phyloP scores from a whole-genome alignment of 2,329 filamentous ascomycete genomes.

The Chaetoscypha palmicola region DNA sequence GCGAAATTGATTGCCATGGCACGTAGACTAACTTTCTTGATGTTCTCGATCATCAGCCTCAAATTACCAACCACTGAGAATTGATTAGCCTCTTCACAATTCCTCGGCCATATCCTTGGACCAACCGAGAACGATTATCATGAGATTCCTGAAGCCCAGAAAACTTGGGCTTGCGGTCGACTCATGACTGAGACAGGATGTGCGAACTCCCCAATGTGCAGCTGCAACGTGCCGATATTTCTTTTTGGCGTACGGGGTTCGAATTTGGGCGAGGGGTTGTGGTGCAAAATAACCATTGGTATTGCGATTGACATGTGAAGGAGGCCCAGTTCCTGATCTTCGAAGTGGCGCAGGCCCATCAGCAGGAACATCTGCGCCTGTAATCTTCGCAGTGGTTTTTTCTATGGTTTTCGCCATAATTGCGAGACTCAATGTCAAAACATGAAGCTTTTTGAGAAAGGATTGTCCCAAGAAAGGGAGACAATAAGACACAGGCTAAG shows the following conservation, averaged over 20 bases:
- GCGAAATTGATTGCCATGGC: too few relatives aligned
- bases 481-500: neutral
- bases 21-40: slow-evolving; percentile 85
- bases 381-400: slow-evolving; percentile 18
- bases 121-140: slow-evolving; percentile 84
- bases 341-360: slow-evolving; percentile 15
- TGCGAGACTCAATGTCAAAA: neutral
- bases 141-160: slow-evolving; percentile 88
- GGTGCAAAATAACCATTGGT: slow-evolving; percentile 15
- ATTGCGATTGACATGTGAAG: slow-evolving; percentile 24
- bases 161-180: slow-evolving; percentile 71
- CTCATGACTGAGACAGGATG: slow-evolving; percentile 84
- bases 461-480: neutral
- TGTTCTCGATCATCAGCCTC: slow-evolving; percentile 91
- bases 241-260: slow-evolving; percentile 33
- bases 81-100: slow-evolving; percentile 2
- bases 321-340: neutral
- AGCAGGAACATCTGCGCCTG: slow-evolving; percentile 16
- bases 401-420: slow-evolving; percentile 2
- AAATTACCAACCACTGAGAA: slow-evolving; percentile 79
- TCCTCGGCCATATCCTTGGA: neutral
- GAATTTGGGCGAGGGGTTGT: slow-evolving; percentile 23
- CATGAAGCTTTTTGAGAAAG: slow-evolving; percentile 1
- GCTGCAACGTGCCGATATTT: slow-evolving; percentile 93
- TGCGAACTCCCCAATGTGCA: slow-evolving; percentile 63